A percentile compares a stretch with the other conserved stretches of the same genome.
Conservation (phyloP, 2,329 filamentous ascomycete species). For the Tolypocladium tropicale region DNA sequence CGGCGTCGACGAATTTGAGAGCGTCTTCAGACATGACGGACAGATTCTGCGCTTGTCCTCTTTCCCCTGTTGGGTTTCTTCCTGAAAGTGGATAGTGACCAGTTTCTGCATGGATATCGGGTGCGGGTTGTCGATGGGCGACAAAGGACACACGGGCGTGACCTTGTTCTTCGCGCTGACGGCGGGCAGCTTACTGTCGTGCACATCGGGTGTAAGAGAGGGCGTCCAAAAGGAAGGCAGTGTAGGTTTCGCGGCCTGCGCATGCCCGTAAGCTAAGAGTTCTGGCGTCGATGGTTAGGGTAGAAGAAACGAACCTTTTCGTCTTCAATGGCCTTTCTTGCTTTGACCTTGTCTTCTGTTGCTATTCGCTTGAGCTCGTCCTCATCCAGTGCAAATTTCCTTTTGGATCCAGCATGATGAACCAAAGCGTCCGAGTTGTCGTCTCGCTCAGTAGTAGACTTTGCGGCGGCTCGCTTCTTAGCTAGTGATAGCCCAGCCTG, state of each 20-base stretch:
- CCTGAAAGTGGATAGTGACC: conserved; percentile 65
- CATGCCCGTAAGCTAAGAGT: conserved; percentile 4
- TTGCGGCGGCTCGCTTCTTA: conserved; percentile 25
- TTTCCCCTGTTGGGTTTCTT: conserved; percentile 46
- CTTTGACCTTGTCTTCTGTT: conserved; percentile 57
- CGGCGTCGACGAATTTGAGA: conserved; percentile 75
- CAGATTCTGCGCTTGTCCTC: conserved; percentile 46
- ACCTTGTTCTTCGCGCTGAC: conserved; percentile 53
- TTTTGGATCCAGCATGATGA: conserved; percentile 35
- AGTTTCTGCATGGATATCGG: conserved; percentile 69
- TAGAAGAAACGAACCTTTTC: conserved; percentile 48
- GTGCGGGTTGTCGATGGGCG: conserved; percentile 56
- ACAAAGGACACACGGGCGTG: conserved; percentile 67
- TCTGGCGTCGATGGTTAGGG: neutral
- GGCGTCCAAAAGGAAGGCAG: conserved; percentile 92
- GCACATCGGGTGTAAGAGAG: conserved; percentile 57
- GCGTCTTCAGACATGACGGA: conserved; percentile 73
- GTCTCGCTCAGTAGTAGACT: neutral
- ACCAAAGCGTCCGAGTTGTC: neutral
- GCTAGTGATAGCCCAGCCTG: conserved; percentile 56
- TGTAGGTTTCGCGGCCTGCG: conserved; percentile 49
- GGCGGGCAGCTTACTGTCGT: conserved; percentile 38
- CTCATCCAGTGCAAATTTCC: conserved; percentile 67
- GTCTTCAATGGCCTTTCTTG: conserved; percentile 58
- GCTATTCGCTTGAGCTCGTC: conserved; percentile 64